Conservation (phyloP, 305 asterid species). For the Fraxinus albicans region DNA sequence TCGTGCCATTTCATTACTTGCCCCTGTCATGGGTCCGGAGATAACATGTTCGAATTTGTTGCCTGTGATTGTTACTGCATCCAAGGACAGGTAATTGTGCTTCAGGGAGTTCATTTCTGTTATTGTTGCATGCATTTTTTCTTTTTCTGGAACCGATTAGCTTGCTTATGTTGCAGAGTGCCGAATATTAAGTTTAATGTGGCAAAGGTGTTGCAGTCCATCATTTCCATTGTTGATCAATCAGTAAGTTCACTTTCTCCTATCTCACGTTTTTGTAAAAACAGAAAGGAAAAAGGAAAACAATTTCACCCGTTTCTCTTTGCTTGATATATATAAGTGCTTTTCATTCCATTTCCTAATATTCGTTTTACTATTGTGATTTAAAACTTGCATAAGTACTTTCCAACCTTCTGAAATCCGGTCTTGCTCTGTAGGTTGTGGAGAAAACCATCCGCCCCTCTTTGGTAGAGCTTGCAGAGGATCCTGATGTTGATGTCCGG, state of each 20-base stretch:
- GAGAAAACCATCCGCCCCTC: constrained; percentile 61
- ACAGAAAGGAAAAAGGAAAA: not conserved
- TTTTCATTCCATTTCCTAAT: not conserved
- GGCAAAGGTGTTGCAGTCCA: constrained; percentile 51
- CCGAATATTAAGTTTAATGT: constrained; percentile 48
- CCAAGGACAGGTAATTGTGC: constrained; percentile 34
- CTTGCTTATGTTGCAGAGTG: constrained; percentile 29
- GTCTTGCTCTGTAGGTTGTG: constrained; percentile 42
- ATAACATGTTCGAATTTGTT: constrained; percentile 42
- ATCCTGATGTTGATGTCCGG: constrained; percentile 83
- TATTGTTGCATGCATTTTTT: not conserved
- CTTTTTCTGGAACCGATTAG: not conserved
- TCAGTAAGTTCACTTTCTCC: constrained; percentile 29
- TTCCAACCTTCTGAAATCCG: not conserved
- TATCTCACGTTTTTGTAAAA: not conserved
- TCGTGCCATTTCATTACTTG: constrained; percentile 42
- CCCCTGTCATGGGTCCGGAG: constrained; percentile 52
- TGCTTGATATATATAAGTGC: not conserved
- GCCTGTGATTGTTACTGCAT: constrained; percentile 36
- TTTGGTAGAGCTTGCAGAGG: constrained; percentile 69
- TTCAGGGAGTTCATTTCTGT: not conserved
- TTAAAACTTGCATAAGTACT: not conserved
- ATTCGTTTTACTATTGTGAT: not conserved
- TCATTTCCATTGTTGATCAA: constrained; percentile 43
- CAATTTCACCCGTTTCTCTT: not conserved